Base-by-base conservation (phyloP, 2,329 filamentous ascomycete species). In the Bipolaris victoriae region DNA sequence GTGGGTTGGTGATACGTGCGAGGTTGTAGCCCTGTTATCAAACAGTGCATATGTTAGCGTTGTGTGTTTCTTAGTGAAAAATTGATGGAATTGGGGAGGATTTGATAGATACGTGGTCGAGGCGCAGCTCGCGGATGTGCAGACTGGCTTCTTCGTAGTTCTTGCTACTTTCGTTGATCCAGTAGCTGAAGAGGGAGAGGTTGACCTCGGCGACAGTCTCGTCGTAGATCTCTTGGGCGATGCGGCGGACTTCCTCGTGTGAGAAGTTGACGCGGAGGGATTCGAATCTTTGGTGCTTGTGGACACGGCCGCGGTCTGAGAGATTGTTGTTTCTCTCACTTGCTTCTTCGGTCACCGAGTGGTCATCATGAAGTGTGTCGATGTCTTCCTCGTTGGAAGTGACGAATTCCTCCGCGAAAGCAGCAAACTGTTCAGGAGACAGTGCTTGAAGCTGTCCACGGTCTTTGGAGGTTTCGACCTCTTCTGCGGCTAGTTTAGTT, bases 81-180 rank as follows among this genome's bases (percentile, higher is more conserved):
- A 10, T 10, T 20, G 16, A 9, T 13, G 9, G 5, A 5, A n/a
- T 5, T 11, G 31, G 20, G 9, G 6, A 2, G 1, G 2, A 15
- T n/a, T 31, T 18, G 36, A 11, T 9, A 48, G 51, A 39, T 37
- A 71, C 71, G 56, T 70, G 67, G 36, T 72, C 69, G 1, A 72
- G 45, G 5, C 44, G 52, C 4, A 75, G 48, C 57, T 75, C 70
- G 2, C 72, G 64, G 24, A 75, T 62, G 20, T 69, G 48, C n/a
- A 50, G 31, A 46, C 60, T 71, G 0, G 69, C 71, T 11, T 60
- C 20, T 1, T 65, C 36, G 22, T 68, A 72, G 52, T 74, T 62
- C 15, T 65, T 57, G 1, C 49, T 16, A 16, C 60, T 61, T 18
- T 66, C 57, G 5, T 53, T 60, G 49, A 74, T 65, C 69, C 71